These are phyloP conservation scores for Jimgerdemannia lactiflua DNA, from an alignment of 192 early-diverging fungal species.

Conservation along the genomic window DNA sequence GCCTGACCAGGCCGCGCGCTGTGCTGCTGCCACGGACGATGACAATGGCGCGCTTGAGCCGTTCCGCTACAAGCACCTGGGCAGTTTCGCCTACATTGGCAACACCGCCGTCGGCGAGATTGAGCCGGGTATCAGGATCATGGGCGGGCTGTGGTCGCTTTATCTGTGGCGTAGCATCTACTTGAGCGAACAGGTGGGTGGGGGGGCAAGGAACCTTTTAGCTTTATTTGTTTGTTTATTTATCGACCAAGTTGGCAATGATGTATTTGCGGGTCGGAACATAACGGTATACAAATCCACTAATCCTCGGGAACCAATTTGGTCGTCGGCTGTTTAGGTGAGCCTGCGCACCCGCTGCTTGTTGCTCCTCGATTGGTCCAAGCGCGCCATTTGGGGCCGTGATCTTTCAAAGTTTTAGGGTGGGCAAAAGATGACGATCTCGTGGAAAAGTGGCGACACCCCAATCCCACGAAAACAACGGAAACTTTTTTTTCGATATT, in stretches of 20 bases:
- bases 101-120: constrained; percentile 52
- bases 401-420: constrained; percentile 43
- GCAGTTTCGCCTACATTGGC: constrained; percentile 68
- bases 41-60: constrained; percentile 11
- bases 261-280: too few relatives aligned
- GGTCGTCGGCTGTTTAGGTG: background rate
- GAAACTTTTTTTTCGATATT: too few relatives aligned
- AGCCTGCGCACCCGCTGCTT: constrained; percentile 33
- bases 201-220: constrained; percentile 1
- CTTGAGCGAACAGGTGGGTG: constrained; percentile 46
- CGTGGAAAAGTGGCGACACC: too few relatives aligned
- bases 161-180: constrained; percentile 59
- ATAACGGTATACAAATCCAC: too few relatives aligned
- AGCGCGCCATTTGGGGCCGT: constrained; percentile 42
- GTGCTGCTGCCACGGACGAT: constrained; percentile 6
- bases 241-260: too few relatives aligned
- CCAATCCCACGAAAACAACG: too few relatives aligned
- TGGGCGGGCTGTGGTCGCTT: constrained; percentile 47
- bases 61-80: constrained; percentile 64
- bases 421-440: background rate
- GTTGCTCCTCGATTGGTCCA: constrained; percentile 39
- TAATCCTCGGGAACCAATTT: too few relatives aligned
- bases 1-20: constrained; percentile 27
- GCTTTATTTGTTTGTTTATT: too few relatives aligned
- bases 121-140: constrained; percentile 42